Evolutionary conservation across 2,329 filamentous ascomycete species (phyloP), one percentile per base, ranked within the genome.

Genomic region (Calonectria ilicicola): DNA sequence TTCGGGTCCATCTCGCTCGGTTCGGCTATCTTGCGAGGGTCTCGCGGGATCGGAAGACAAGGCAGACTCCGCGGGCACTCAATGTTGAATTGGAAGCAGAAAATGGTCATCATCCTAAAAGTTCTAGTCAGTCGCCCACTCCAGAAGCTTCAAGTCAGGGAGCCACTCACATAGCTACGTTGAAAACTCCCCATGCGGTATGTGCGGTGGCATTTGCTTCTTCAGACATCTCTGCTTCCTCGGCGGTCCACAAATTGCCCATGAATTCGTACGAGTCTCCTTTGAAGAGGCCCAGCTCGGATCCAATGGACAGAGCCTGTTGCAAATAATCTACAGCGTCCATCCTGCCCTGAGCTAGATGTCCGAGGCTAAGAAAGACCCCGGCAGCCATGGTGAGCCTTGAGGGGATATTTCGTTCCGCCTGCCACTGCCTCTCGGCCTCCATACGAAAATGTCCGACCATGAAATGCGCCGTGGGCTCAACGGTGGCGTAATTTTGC

Each of bases 121-220:
- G 17, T 9, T 51, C 49, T 19, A 23, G 47, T 66, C 15, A 51
- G n/a, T 49, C 46, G n/a, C 32, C 4, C 15, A 12, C 17, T 14
- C 44, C 8, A 10, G 46, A 14, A 49, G 29, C 14, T 32, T 51
- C 7, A 7, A 8, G 17, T 47, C 23, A 19, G 17, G 12, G 32
- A 12, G 21, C 19, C 12, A 21, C 46, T 67, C 17, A 67, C 69
- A 71, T 67, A 32, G 51, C 42, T 32, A 29, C 62, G 38, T 71
- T 71, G 46, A 67, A 71, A n/a, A 56, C 44, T 12, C 63, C 69
- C 63, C 63, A 71, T 15, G 64, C 29, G 5, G 69, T 42, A 27
- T 71, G 40, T 9, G 63, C 42, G 17, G 26, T 38, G 10, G 69
- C 69, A 21, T 63, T 72, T 26, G 21, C 5, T 58, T 67, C 32